These are phyloP conservation scores for Parastagonospora nodorum DNA, from an alignment of 2,329 filamentous ascomycete species.

Conservation along the genomic window DNA sequence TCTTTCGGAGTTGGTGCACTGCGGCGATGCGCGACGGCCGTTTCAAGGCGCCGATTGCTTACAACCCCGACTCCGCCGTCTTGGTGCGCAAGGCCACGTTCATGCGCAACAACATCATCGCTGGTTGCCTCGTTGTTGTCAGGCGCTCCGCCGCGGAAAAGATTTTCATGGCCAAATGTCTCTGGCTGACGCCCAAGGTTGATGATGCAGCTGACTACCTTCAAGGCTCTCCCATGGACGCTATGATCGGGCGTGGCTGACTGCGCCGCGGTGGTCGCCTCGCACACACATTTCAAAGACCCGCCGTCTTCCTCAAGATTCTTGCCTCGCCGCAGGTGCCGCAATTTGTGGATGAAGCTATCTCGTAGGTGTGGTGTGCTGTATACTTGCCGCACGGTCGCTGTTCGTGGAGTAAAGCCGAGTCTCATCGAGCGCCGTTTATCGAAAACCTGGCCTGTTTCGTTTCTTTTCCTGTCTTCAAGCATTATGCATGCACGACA, in stretches of 20 bases:
- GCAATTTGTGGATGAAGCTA: conserved; percentile 2
- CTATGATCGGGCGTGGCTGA: not conserved
- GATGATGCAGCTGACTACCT: not conserved
- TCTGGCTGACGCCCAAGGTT: not conserved
- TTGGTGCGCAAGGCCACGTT: not conserved
- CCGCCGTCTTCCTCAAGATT: not conserved
- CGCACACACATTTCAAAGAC: not conserved
- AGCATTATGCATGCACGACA: no score
- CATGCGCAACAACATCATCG: not conserved
- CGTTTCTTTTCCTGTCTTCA: not conserved
- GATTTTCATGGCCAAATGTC: no score
- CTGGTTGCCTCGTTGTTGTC: not conserved
- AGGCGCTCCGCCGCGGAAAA: not conserved
- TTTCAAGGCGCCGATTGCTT: not conserved
- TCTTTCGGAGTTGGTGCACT: conserved; percentile 3
- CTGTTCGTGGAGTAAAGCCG: not conserved
- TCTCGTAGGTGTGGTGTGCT: not conserved
- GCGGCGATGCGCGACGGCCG: conserved; percentile 1
- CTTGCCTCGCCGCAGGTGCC: not conserved
- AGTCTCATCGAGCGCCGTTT: not conserved
- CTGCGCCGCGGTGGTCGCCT: not conserved
- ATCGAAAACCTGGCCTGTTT: not conserved
- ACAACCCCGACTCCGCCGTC: not conserved
- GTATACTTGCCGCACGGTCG: not conserved
- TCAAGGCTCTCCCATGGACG: not conserved